These are phyloP conservation scores for Pythium brassicae DNA, from an alignment of 352 stramenopile species.

Conservation along the genomic window DNA sequence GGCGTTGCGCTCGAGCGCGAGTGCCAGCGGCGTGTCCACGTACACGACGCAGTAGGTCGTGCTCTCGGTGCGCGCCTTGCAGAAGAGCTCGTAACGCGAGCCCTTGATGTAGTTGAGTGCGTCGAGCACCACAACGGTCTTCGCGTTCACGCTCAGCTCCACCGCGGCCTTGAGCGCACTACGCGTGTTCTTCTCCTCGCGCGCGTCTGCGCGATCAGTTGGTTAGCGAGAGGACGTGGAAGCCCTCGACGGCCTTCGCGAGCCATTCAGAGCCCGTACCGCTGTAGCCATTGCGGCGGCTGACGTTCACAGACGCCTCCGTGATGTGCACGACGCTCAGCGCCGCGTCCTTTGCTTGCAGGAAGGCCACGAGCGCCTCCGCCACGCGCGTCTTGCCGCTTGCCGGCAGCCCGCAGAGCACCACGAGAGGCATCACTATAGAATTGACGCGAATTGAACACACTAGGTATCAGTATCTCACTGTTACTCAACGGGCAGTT, in stretches of 20 bases:
- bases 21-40: slow-evolving; percentile 58
- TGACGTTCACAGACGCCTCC: slow-evolving; percentile 54
- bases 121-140: slow-evolving; percentile 89
- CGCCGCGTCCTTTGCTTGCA: slow-evolving; percentile 29
- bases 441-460: too few species aligned
- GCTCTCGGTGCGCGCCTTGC: slow-evolving; percentile 88
- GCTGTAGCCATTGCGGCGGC: slow-evolving; percentile 49
- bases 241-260: background rate
- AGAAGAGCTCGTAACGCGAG: slow-evolving; percentile 94
- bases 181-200: slow-evolving; percentile 63
- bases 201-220: slow-evolving; percentile 28
- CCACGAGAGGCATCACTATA: slow-evolving; percentile 76
- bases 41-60: slow-evolving; percentile 90
- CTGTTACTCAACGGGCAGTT: too few species aligned
- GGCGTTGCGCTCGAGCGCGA: slow-evolving; percentile 58
- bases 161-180: slow-evolving; percentile 61
- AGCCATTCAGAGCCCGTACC: slow-evolving; percentile 20
- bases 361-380: slow-evolving; percentile 39
- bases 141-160: slow-evolving; percentile 51
- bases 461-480: too few species aligned
- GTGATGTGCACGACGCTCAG: slow-evolving; percentile 57
- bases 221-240: too few species aligned
- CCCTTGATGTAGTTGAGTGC: slow-evolving; percentile 95
- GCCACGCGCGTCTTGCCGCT: slow-evolving; percentile 64
- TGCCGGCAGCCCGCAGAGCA: slow-evolving; percentile 65